Evolutionary conservation across 306 rosid genomes (phyloP).

Genomic region (Medicago arabica): DNA sequence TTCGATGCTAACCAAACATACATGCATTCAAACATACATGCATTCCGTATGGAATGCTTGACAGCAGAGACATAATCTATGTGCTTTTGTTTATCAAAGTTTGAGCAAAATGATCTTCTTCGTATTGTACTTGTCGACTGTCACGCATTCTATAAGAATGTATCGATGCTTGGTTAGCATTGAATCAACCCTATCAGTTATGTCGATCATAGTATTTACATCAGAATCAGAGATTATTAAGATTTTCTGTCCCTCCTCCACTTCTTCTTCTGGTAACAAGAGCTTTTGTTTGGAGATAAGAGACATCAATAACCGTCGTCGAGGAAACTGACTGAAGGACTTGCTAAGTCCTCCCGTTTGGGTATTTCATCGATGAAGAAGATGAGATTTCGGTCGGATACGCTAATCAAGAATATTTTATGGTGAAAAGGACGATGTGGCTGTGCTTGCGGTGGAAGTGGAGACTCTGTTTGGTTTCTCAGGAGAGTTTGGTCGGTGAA

Average conservation of each 20-base stretch:
- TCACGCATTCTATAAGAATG: constrained; percentile 73
- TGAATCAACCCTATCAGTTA: constrained; percentile 74
- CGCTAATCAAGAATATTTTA: constrained; percentile 48
- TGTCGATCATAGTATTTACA: constrained; percentile 64
- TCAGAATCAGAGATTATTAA: constrained; percentile 63
- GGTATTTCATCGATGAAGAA: constrained; percentile 68
- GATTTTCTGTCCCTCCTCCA: constrained; percentile 23
- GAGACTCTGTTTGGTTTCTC: too few relatives aligned
- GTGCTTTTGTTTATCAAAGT: constrained; percentile 64
- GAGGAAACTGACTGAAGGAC: not conserved
- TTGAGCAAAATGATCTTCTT: constrained; percentile 64
- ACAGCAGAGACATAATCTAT: constrained; percentile 50
- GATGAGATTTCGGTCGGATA: constrained; percentile 55
- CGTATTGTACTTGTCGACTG: constrained; percentile 74
- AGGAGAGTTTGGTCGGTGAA: too few relatives aligned
- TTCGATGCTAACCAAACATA: constrained; percentile 78
- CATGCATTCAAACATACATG: constrained; percentile 62
- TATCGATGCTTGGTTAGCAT: constrained; percentile 70
- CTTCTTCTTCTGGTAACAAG: constrained; percentile 11
- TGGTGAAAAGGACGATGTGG: constrained; percentile 61
- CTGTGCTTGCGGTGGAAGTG: too few relatives aligned
- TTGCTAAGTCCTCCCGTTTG: constrained; percentile 43
- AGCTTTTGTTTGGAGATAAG: constrained; percentile 73
- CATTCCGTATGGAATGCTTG: constrained; percentile 76
- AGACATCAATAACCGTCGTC: constrained; percentile 47